Conservation (phyloP, 1,284 basidiomycete genomes). For the Sporisorium reilianum region DNA sequence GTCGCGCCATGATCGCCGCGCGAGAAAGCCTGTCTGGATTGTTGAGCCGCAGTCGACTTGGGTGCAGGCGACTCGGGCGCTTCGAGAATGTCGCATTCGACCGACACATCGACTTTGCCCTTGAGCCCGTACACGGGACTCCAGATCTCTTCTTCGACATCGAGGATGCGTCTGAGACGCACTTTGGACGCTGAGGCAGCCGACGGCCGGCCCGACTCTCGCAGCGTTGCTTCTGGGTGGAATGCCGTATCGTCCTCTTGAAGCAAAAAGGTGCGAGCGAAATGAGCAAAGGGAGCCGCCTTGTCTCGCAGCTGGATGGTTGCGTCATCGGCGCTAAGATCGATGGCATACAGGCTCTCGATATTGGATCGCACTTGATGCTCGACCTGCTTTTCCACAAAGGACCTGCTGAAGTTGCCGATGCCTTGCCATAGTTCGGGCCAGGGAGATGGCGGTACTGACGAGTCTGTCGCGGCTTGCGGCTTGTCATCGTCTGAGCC, state of each 20-base stretch:
- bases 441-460: constrained; percentile 19
- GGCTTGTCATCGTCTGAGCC: background rate
- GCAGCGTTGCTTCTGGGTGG: constrained; percentile 41
- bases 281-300: constrained; percentile 55
- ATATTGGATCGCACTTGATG: constrained; percentile 51
- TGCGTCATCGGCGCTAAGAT: constrained; percentile 44
- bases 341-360: constrained; percentile 53
- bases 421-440: constrained; percentile 57
- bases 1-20: constrained; percentile 5
- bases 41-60: background rate
- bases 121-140: constrained; percentile 94
- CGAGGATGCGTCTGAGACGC: constrained; percentile 69
- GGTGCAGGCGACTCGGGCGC: constrained; percentile 47
- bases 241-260: constrained; percentile 28
- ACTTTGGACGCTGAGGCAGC: constrained; percentile 20
- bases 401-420: constrained; percentile 58
- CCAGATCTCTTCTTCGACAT: constrained; percentile 97
- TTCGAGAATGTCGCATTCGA: constrained; percentile 72
- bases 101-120: constrained; percentile 92
- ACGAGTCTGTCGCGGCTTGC: background rate
- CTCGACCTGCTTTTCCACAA: constrained; percentile 50
- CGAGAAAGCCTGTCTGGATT: constrained; percentile 15
- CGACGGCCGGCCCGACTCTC: constrained; percentile 18
- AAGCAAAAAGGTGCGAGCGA: constrained; percentile 53
- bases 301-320: constrained; percentile 40